These are phyloP conservation scores for Starmera amethionina DNA, from an alignment of 805 yeast genomes.

Conservation along the genomic window DNA sequence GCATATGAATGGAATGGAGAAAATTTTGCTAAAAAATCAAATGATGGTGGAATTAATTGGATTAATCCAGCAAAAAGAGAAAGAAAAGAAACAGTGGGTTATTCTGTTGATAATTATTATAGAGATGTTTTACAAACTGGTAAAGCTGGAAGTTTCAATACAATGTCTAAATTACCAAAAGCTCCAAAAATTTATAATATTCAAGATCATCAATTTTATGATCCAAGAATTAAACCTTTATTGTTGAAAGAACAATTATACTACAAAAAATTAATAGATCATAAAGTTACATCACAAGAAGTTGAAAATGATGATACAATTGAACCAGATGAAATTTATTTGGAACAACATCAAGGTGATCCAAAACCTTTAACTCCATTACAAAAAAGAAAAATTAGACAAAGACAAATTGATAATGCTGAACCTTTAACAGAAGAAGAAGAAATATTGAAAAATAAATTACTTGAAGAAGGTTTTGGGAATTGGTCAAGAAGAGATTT, in stretches of 20 bases:
- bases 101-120: constrained; percentile 67
- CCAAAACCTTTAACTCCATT: not conserved
- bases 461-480: constrained; percentile 48
- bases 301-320: constrained; percentile 41
- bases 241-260: constrained; percentile 58
- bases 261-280: constrained; percentile 49
- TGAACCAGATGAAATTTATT: constrained; percentile 5
- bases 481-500: constrained; percentile 72
- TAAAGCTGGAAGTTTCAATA: constrained; percentile 19
- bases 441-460: constrained; percentile 37
- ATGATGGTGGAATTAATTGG: constrained; percentile 43
- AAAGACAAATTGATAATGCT: constrained; percentile 46
- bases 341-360: constrained; percentile 9
- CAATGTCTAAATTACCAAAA: constrained; percentile 35
- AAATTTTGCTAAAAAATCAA: constrained; percentile 31
- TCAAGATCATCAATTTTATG: constrained; percentile 70
- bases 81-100: constrained; percentile 60
- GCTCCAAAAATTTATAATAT: constrained; percentile 57
- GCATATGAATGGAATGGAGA: constrained; percentile 99
- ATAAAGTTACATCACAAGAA: constrained; percentile 48
- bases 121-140: constrained; percentile 48
- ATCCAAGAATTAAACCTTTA: constrained; percentile 40
- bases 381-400: constrained; percentile 23
- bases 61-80: constrained; percentile 70
- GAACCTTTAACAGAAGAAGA: constrained; percentile 59